Evolutionary conservation across 345 rosid species (phyloP).

Genomic region (Citrus medica): DNA sequence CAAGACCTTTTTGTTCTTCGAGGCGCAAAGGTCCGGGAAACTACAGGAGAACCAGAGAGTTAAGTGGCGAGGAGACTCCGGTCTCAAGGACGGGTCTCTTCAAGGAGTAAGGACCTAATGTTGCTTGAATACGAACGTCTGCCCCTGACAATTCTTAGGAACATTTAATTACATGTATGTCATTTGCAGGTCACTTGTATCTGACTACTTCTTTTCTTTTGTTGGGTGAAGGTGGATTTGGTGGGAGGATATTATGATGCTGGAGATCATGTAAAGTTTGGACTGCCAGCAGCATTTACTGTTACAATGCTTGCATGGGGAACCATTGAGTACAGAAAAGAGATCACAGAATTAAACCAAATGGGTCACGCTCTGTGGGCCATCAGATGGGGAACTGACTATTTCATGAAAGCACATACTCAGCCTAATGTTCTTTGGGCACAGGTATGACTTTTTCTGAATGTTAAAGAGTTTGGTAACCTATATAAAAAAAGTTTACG

Average conservation of each 20-base stretch:
- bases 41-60: conserved; percentile 44
- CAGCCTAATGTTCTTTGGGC: conserved; percentile 76
- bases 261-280: conserved; percentile 91
- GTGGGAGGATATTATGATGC: conserved; percentile 94
- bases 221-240: conserved; percentile 51
- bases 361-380: conserved; percentile 58
- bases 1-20: conserved; percentile 62
- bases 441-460: conserved; percentile 35
- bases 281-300: conserved; percentile 81
- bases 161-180: too few species aligned
- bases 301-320: conserved; percentile 82
- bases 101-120: conserved; percentile 32
- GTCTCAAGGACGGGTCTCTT: conserved; percentile 51
- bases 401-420: conserved; percentile 73
- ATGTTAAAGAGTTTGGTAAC: too few species aligned
- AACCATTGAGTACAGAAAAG: conserved; percentile 52
- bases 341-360: conserved; percentile 51
- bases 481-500: too few species aligned
- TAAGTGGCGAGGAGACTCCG: conserved; percentile 66
- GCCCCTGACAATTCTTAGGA: too few species aligned
- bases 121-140: too few species aligned
- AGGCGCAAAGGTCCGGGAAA: conserved; percentile 68
- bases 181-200: too few species aligned
- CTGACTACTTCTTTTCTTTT: neutral
- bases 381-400: conserved; percentile 81